Evolutionary conservation across 2,329 filamentous ascomycete species (phyloP).

Genomic region (Magnaporthiopsis rhizophila): DNA sequence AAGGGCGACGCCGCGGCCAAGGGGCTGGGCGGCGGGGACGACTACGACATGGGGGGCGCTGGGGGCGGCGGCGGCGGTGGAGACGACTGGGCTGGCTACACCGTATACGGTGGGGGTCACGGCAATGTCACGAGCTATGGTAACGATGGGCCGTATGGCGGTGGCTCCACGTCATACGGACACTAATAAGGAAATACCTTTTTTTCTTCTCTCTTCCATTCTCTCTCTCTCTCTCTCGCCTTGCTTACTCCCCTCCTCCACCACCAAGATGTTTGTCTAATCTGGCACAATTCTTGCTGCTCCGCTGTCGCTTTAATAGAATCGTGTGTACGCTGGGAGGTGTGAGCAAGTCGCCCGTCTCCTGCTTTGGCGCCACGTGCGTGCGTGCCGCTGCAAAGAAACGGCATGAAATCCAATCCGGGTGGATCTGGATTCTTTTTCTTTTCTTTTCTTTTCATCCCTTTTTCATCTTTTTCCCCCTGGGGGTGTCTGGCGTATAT

Average conservation of each 20-base stretch:
- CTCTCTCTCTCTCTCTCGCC: not conserved
- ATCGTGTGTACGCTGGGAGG: not conserved
- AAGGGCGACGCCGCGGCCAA: conserved; percentile 4
- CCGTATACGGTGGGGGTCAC: conserved; percentile 37
- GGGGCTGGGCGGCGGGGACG: conserved; percentile 35
- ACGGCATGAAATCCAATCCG: not conserved
- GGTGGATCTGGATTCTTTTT: not conserved
- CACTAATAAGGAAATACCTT: not conserved
- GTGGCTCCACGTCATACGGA: conserved; percentile 7
- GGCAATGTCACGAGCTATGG: conserved; percentile 6
- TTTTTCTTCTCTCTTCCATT: not conserved
- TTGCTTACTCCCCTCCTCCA: not conserved
- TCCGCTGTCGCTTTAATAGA: not conserved
- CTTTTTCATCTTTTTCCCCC: not conserved
- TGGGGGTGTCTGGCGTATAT: not conserved
- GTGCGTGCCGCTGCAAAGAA: not conserved
- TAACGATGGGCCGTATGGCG: conserved; percentile 3
- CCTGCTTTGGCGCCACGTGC: no score
- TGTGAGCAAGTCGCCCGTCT: not conserved
- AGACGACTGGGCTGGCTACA: conserved; percentile 56
- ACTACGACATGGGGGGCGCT: conserved; percentile 40
- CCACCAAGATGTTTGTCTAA: no score
- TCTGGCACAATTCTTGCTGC: not conserved
- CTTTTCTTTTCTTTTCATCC: no score
- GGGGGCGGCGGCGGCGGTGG: conserved; percentile 27